Evolutionary conservation across 2,329 filamentous ascomycete genomes (phyloP).

Genomic region (Lecanoromycetidae sp.): DNA sequence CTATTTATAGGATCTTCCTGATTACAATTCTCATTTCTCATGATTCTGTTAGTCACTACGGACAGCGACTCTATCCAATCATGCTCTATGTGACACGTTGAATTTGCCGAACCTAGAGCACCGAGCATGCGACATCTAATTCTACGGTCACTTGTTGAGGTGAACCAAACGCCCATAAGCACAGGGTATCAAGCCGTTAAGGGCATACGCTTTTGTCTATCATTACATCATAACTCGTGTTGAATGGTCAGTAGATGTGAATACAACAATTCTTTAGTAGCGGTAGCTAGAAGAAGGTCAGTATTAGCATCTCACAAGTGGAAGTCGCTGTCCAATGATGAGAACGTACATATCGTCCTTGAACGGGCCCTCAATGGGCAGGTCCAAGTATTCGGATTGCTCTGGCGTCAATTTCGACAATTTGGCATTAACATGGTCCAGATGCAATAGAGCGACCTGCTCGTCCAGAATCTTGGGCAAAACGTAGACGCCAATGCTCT

Average conservation of each 20-base stretch:
- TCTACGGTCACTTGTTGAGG: conserved; percentile 26
- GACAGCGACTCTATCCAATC: too few species aligned
- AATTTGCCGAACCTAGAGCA: conserved; percentile 8
- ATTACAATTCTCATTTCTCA: too few species aligned
- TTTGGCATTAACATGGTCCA: conserved; percentile 88
- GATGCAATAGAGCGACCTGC: conserved; percentile 90
- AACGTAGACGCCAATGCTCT: conserved; percentile 85
- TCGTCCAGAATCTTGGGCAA: conserved; percentile 98
- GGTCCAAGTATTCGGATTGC: conserved; percentile 90
- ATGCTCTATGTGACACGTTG: conserved; percentile 9
- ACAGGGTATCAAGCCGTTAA: conserved; percentile 46
- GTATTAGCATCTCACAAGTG: conserved; percentile 5
- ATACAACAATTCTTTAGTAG: conserved; percentile 43
- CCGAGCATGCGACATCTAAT: conserved; percentile 17
- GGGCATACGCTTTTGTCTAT: conserved; percentile 46
- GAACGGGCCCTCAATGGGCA: conserved; percentile 79
- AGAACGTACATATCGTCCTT: conserved; percentile 73
- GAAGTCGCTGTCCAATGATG: too few species aligned
- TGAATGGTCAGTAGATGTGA: conserved; percentile 33
- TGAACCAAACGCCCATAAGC: conserved; percentile 20
- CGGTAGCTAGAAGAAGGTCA: conserved; percentile 42
- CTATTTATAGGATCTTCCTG: too few species aligned
- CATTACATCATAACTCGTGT: conserved; percentile 51
- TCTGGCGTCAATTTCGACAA: conserved; percentile 71
- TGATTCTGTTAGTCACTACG: too few species aligned